A percentile compares a stretch with the other conserved stretches of the same genome.
Evolutionary conservation across 1,139 yeast species (phyloP).

Genomic region (Kurtzmaniella natalensis): DNA sequence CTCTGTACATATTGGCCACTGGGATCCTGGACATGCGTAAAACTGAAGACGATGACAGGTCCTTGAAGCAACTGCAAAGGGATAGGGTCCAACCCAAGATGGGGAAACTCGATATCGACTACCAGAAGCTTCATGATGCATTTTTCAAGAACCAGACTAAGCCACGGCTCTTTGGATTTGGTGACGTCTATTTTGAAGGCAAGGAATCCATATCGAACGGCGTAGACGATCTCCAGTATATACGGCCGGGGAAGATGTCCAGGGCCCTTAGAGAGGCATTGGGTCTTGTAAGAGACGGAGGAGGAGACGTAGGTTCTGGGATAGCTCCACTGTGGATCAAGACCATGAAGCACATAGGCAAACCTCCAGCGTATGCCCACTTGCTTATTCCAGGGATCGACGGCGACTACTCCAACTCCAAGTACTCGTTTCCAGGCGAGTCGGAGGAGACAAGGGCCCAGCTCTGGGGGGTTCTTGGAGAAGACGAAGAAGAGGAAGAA

Average conservation of each 20-base stretch:
- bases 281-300: constrained; percentile 52
- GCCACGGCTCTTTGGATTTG: constrained; percentile 64
- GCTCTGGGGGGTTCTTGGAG: constrained; percentile 14
- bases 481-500: constrained; percentile 30
- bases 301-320: no score
- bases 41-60: constrained; percentile 42
- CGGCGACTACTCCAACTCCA: constrained; percentile 29
- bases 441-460: constrained; percentile 10
- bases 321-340: constrained; percentile 75
- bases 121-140: constrained; percentile 76
- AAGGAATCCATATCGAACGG: constrained; percentile 52
- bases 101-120: constrained; percentile 85
- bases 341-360: constrained; percentile 67
- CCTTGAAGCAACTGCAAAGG: constrained; percentile 71
- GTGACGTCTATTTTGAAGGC: constrained; percentile 81
- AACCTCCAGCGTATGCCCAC: constrained; percentile 80
- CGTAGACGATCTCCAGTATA: constrained; percentile 30
- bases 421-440: constrained; percentile 10
- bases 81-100: constrained; percentile 87
- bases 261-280: constrained; percentile 58
- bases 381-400: constrained; percentile 57
- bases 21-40: constrained; percentile 89
- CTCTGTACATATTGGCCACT: constrained; percentile 73
- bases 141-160: constrained; percentile 77
- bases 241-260: constrained; percentile 70